A percentile compares a stretch with the other conserved stretches of the same genome.
Conservation (phyloP, 1,139 yeast species). For the Zygotorulaspora mrakii region DNA sequence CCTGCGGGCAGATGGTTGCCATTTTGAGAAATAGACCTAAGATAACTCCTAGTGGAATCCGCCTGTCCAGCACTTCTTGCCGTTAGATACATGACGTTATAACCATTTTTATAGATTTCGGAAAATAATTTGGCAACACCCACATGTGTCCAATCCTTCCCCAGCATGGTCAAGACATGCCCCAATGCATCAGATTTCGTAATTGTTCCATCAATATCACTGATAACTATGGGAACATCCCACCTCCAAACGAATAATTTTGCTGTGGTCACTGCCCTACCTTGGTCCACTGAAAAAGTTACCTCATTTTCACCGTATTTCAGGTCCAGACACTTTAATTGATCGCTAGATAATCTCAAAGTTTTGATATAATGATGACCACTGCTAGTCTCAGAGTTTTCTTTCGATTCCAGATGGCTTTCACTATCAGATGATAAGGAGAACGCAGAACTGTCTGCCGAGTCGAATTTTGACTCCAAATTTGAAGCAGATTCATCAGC, state of each 20-base stretch:
- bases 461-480: constrained; percentile 11
- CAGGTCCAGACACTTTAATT: constrained; percentile 67
- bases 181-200: constrained; percentile 98
- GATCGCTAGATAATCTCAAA: constrained; percentile 85
- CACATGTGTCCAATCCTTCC: constrained; percentile 96
- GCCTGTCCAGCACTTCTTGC: constrained; percentile 97
- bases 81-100: constrained; percentile 87
- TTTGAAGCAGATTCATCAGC: constrained; percentile 23
- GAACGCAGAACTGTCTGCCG: constrained; percentile 17
- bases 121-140: constrained; percentile 91
- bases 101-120: constrained; percentile 83
- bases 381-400: constrained; percentile 5
- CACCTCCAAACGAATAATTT: constrained; percentile 82
- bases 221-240: constrained; percentile 84
- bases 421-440: constrained; percentile 17
- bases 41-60: constrained; percentile 82
- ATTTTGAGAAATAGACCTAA: constrained; percentile 72
- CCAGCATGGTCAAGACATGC: constrained; percentile 88
- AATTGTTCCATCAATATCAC: constrained; percentile 97
- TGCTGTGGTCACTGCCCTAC: constrained; percentile 71
- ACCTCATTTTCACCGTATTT: constrained; percentile 77
- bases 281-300: constrained; percentile 74
- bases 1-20: constrained; percentile 76
- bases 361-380: constrained; percentile 65
- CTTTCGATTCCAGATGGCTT: constrained; percentile 11